Conservation (phyloP, 2,329 filamentous ascomycete species). For the Dryadomyces quercivorus region DNA sequence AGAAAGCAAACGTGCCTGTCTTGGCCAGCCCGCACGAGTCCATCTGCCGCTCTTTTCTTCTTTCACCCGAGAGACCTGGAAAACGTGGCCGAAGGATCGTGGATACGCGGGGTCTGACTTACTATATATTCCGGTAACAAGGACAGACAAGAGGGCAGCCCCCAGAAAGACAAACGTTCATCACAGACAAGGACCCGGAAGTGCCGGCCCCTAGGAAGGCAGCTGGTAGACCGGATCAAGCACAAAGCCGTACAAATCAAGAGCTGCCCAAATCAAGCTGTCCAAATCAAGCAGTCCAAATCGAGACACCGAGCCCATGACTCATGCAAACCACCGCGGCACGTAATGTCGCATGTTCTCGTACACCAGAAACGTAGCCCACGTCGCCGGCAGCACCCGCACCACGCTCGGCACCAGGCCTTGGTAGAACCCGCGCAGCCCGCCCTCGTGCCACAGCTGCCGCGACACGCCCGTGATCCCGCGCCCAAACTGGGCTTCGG, state of each 20-base stretch:
- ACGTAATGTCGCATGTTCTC: conserved; percentile 79
- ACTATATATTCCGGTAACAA: too few relatives aligned
- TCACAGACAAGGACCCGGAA: too few relatives aligned
- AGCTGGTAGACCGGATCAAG: too few relatives aligned
- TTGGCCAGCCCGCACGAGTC: background rate
- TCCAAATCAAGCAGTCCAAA: too few relatives aligned
- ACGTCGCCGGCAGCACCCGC: conserved; percentile 84
- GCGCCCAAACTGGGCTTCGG: conserved; percentile 59
- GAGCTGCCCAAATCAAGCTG: too few relatives aligned
- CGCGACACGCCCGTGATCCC: conserved; percentile 57
- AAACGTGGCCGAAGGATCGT: too few relatives aligned
- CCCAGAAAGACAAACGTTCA: background rate
- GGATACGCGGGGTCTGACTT: too few relatives aligned
- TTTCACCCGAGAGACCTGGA: too few relatives aligned
- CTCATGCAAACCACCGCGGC: conserved; percentile 24
- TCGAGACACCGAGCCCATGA: too few relatives aligned
- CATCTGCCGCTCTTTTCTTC: background rate
- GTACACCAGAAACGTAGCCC: conserved; percentile 94
- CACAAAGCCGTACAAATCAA: too few relatives aligned
- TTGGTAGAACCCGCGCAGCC: conserved; percentile 76
- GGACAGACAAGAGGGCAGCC: too few relatives aligned
- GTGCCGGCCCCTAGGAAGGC: too few relatives aligned
- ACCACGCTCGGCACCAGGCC: conserved; percentile 82
- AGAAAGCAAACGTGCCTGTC: background rate
- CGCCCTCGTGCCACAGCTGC: conserved; percentile 70